Conservation (phyloP, 352 stramenopile genomes). For the Blastocystis sp. region DNA sequence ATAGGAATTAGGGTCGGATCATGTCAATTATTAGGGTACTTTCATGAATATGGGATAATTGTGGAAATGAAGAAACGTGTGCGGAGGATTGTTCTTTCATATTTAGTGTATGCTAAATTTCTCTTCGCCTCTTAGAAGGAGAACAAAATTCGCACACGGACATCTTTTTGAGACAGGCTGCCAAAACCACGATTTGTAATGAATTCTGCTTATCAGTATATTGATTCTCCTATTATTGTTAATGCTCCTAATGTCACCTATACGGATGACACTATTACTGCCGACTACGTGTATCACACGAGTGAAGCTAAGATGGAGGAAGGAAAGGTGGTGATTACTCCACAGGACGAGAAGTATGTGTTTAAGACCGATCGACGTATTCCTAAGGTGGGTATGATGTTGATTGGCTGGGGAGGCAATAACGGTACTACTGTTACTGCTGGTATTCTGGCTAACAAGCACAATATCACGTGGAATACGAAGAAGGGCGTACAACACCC, state of each 20-base stretch:
- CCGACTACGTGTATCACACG: slow-evolving; percentile 86
- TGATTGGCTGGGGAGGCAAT: slow-evolving; percentile 95
- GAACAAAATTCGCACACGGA: slow-evolving; percentile 50
- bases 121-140: slow-evolving; percentile 41
- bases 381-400: slow-evolving; percentile 84
- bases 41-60: not conserved
- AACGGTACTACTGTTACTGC: slow-evolving; percentile 88
- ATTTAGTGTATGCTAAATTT: slow-evolving; percentile 55
- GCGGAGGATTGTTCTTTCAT: not conserved
- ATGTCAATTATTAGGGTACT: not conserved
- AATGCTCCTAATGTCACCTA: slow-evolving; percentile 90
- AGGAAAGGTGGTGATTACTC: slow-evolving; percentile 79
- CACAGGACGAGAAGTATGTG: slow-evolving; percentile 82
- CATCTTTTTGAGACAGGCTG: slow-evolving; percentile 63
- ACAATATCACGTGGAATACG: slow-evolving; percentile 85
- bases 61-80: not conserved
- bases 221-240: slow-evolving; percentile 74
- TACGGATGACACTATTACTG: slow-evolving; percentile 86
- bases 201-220: slow-evolving; percentile 59
- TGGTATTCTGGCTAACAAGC: slow-evolving; percentile 92
- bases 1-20: not conserved
- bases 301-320: slow-evolving; percentile 69
- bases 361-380: slow-evolving; percentile 92
- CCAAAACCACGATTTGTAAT: slow-evolving; percentile 61
- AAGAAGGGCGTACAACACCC: slow-evolving; percentile 84